Conservation (phyloP, 1,284 basidiomycete genomes). For the Naganishia cerealis region DNA sequence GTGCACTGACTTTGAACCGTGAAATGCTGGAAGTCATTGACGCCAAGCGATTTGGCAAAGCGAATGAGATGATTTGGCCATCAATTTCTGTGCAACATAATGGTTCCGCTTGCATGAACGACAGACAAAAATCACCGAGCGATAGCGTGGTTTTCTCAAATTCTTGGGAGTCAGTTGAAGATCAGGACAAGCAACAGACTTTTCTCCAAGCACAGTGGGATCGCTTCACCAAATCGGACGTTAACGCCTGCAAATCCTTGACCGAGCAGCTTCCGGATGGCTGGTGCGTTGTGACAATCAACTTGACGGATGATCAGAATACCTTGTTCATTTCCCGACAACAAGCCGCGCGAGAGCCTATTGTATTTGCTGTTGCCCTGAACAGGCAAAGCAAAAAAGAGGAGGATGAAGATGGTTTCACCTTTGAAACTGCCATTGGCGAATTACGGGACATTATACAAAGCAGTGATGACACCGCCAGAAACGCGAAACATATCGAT, state of each 20-base stretch:
- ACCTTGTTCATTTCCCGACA: conserved; percentile 83
- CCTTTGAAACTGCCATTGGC: conserved; percentile 69
- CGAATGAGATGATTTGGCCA: conserved; percentile 67
- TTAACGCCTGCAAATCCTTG: conserved; percentile 15
- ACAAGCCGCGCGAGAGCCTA: conserved; percentile 62
- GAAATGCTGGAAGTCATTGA: conserved; percentile 59
- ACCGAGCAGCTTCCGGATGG: conserved; percentile 59
- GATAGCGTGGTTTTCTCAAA: conserved; percentile 28
- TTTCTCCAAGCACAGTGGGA: conserved; percentile 8
- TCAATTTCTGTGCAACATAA: conserved; percentile 19
- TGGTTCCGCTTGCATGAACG: background rate
- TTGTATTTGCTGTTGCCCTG: conserved; percentile 85
- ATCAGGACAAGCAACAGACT: conserved; percentile 48
- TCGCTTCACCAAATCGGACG: conserved; percentile 6
- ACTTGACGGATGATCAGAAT: conserved; percentile 74
- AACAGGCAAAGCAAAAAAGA: conserved; percentile 72
- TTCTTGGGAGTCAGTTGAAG: conserved; percentile 44
- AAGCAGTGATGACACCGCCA: conserved; percentile 73
- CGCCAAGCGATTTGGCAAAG: conserved; percentile 58
- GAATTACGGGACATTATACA: conserved; percentile 78
- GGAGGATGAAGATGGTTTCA: conserved; percentile 73
- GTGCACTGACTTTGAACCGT: conserved; percentile 72
- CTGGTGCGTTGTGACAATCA: conserved; percentile 85
- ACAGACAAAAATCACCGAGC: background rate
- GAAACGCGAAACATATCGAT: conserved; percentile 67